Conservation (phyloP, 768 basidiomycete genomes). For the Lactarius indigo region DNA sequence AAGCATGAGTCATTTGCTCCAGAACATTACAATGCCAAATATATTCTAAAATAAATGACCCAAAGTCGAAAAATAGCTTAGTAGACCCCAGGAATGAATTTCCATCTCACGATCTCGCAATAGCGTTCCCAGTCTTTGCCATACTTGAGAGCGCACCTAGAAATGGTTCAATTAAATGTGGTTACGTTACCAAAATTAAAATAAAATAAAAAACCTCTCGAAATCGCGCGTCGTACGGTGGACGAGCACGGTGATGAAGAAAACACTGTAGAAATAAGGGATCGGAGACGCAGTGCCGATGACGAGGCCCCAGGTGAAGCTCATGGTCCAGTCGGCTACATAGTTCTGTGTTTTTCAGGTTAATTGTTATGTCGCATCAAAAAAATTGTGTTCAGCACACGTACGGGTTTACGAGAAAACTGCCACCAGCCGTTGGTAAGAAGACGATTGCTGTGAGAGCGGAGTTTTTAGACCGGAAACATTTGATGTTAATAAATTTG, state of each 20-base stretch:
- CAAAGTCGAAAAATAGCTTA: conserved; percentile 33
- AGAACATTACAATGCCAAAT: neutral
- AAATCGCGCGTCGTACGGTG: conserved; percentile 94
- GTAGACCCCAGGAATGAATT: conserved; percentile 86
- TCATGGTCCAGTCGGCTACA: conserved; percentile 87
- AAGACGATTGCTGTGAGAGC: conserved; percentile 67
- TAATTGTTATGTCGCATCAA: neutral
- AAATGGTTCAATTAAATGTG: conserved; percentile 14
- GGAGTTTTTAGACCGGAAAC: neutral
- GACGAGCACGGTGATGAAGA: conserved; percentile 90
- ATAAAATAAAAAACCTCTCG: conserved; percentile 53
- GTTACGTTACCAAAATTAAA: neutral
- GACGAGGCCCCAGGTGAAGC: conserved; percentile 79
- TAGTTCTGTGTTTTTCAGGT: conserved; percentile 60
- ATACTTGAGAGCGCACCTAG: conserved; percentile 77
- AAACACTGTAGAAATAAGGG: conserved; percentile 95
- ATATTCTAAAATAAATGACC: neutral
- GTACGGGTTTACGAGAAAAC: conserved; percentile 86
- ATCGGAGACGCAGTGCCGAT: conserved; percentile 76
- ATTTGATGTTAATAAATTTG: conserved; percentile 17
- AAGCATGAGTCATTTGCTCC: neutral
- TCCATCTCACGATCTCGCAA: conserved; percentile 83
- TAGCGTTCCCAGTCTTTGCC: conserved; percentile 94
- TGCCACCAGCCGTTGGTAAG: conserved; percentile 94
- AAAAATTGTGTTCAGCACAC: conserved; percentile 28